phyloP scores from a whole-genome alignment of 441 rosid species.

The Populus hybrid region DNA sequence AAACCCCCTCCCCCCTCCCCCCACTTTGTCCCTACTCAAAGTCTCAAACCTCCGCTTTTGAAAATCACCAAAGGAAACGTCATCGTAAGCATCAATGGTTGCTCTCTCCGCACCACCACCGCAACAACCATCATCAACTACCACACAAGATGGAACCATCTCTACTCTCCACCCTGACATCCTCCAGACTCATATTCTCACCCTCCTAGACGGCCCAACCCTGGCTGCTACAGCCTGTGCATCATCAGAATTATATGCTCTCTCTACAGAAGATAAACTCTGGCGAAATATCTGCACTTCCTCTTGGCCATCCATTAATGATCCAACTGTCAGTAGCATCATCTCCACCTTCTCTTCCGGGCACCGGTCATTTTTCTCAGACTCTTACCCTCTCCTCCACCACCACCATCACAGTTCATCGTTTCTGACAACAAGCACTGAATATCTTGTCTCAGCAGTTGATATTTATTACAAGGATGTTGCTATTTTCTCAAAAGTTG shows the following conservation, averaged over 20 bases:
- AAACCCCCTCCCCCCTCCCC: not conserved
- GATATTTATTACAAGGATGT: constrained; percentile 48
- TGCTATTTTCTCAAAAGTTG: constrained; percentile 49
- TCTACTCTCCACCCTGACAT: constrained; percentile 54
- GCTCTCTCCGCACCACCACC: not conserved
- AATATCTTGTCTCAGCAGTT: constrained; percentile 58
- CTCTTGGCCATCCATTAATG: constrained; percentile 61
- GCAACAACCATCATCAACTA: not conserved
- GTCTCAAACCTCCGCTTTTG: too few species aligned
- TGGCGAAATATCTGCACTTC: constrained; percentile 54
- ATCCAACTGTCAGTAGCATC: constrained; percentile 34
- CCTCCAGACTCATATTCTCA: constrained; percentile 55
- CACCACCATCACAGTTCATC: constrained; percentile 10
- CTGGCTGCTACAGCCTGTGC: constrained; percentile 57
- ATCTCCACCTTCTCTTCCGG: constrained; percentile 55
- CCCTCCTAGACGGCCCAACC: constrained; percentile 73
- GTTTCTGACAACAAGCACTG: not conserved
- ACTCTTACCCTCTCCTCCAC: constrained; percentile 51
- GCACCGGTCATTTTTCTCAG: constrained; percentile 72
- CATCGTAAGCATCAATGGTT: not conserved
- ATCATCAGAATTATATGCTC: constrained; percentile 47
- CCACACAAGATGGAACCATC: constrained; percentile 12
- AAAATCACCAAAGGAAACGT: not conserved
- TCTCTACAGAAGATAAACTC: constrained; percentile 49
- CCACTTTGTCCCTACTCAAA: not conserved